Evolutionary conservation across 2,329 filamentous ascomycete species (phyloP).

Genomic region (Stachybotrys elegans): DNA sequence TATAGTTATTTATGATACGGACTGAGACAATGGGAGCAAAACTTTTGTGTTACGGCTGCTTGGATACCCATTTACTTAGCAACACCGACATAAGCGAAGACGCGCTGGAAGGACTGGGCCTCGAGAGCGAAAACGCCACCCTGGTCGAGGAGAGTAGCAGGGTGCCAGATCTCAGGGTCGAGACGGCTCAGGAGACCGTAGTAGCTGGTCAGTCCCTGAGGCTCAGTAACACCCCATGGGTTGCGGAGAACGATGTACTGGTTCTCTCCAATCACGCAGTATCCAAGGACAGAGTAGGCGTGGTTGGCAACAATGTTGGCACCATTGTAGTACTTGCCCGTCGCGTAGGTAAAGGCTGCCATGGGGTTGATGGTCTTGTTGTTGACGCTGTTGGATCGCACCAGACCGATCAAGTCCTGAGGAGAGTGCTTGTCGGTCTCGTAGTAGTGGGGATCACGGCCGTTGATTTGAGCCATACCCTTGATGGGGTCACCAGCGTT

Average conservation of each 20-base stretch:
- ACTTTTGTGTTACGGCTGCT: too few species aligned
- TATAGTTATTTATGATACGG: too few species aligned
- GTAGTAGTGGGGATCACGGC: slow-evolving; percentile 30
- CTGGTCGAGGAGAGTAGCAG: slow-evolving; percentile 29
- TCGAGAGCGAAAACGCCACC: slow-evolving; percentile 32
- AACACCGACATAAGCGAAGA: slow-evolving; percentile 23
- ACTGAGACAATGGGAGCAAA: too few species aligned
- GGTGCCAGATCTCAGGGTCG: slow-evolving; percentile 30
- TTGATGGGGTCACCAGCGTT: slow-evolving; percentile 38
- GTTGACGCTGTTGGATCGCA: slow-evolving; percentile 34
- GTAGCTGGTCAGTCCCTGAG: slow-evolving; percentile 32
- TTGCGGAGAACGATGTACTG: slow-evolving; percentile 39
- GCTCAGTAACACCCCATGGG: slow-evolving; percentile 39
- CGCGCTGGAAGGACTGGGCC: slow-evolving; percentile 29
- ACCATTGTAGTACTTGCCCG: slow-evolving; percentile 29
- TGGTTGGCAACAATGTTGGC: slow-evolving; percentile 39
- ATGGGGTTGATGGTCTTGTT: slow-evolving; percentile 38
- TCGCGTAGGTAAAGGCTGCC: slow-evolving; percentile 35
- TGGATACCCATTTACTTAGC: too few species aligned
- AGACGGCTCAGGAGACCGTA: slow-evolving; percentile 32
- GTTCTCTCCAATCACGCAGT: slow-evolving; percentile 26
- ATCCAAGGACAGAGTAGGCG: slow-evolving; percentile 37
- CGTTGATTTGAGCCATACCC: slow-evolving; percentile 39
- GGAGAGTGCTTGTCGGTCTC: slow-evolving; percentile 24
- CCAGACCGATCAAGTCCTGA: slow-evolving; percentile 29